Evolutionary conservation across 495 filamentous ascomycete genomes (phyloP), one percentile per base, ranked within the genome.

Genomic region (Lasiosphaeria ovina): DNA sequence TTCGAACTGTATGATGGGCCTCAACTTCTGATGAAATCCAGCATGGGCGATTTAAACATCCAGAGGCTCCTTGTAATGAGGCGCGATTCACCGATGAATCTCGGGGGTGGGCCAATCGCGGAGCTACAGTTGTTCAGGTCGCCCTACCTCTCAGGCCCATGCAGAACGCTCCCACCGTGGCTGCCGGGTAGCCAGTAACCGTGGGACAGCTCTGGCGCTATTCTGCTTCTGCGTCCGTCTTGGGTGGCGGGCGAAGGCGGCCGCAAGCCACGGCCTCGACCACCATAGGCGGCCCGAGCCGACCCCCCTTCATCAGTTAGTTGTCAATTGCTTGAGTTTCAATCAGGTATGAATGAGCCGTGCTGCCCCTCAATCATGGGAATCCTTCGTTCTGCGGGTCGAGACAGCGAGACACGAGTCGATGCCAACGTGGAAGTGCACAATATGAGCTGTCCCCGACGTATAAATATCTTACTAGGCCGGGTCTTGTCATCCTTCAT

Each of bases 181-280:
- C 54, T 35, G 35, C 51, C 57, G 49, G 31, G 36, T 62, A 64
- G 62, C 67, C 67, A 69, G 59, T 69, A 69, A 52, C 49, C 17
- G 31, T 24, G 47, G 42, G 6, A 58, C 47, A 55, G 40, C 10
- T 34, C 47, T 38, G 50, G 50, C 54, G 24, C 61, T 54, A 62
- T 65, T 44, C 66, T 58, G n/a, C 53, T 64, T 52, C 16, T 49
- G 63, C 49, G 14, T 24, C 44, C 60, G 55, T 63, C 57, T 35
- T 45, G 24, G 16, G 44, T 47, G 44, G 44, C 44, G 44, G 44
- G 44, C 12, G 12, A n/a, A 14, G 44, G 42, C 50, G 31, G 31
- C 31, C n/a, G 24, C 31, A 32, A 17, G 50, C 50, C 50, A 52
- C 6, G 34, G 9, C 50, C 24, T 16, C 6, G 4, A 3, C 3